Base-by-base conservation (phyloP, 768 basidiomycete genomes). In the Boletus subparvulus region DNA sequence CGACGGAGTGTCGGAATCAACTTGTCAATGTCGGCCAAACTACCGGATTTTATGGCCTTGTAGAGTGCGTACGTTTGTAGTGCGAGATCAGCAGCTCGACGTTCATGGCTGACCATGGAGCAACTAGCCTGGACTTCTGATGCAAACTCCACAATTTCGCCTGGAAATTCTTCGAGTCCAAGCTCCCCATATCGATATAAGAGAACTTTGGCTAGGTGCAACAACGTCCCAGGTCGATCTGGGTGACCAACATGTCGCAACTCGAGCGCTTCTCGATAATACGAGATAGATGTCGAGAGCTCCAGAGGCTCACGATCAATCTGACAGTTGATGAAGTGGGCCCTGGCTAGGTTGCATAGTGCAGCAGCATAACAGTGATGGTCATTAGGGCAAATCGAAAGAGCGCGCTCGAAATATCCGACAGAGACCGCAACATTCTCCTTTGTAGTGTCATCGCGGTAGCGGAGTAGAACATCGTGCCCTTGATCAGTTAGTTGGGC, bases 201-300 rank as follows among this genome's bases (percentile, higher is more conserved):
- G 26, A 65, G 42, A 19, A 21, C 42, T 28, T 39, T 13, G 3
- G 28, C 14, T 19, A 67, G 39, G 7, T 47, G 37, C 9, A 59
- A 24, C 14, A 58, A 28, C 6, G 60, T 59, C 9, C 13, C 14
- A 0, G 46, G 33, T 16, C 50, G 65, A 53, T 64, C 60, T 16
- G 21, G 48, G 17, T 63, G 56, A 28, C 9, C 33, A 30, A 2
- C 33, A 48, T 13, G 12, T 7, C 54, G 60, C 3, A 62, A 19
- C 14, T 41, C 37, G 45, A 67, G 52, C 36, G 60, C 65, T 17
- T 54, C 45, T 21, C 41, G 54, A 45, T 58, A 58, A 19, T 35
- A 17, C 0, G 39, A 35, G 28, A 59, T 62, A 30, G 62, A 19
- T 2, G 28, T 13, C 3, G 47, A 26, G 26, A 50, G 37, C 5